Percentiles rank a stretch among this genome's conserved stretches.
phyloP scores from a whole-genome alignment of 345 rosid species.

The Linum tenue region DNA sequence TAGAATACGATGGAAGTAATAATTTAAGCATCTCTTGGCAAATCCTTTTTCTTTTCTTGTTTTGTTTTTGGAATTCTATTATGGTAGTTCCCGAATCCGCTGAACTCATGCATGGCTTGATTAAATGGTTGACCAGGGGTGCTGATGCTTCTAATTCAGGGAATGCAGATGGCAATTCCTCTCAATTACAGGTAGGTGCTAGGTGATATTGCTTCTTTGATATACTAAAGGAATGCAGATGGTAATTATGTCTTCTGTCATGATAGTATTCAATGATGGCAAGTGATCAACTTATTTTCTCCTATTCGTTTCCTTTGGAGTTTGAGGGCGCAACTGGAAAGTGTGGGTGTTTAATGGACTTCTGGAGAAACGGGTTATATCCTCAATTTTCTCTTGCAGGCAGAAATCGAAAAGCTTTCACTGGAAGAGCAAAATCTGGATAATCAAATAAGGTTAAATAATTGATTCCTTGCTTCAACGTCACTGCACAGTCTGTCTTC shows the following conservation, averaged over 20 bases:
- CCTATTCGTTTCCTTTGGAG: neutral
- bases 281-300: neutral
- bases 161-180: conserved; percentile 42
- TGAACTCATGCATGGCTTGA: conserved; percentile 24
- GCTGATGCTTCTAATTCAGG: conserved; percentile 54
- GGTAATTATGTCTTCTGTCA: neutral
- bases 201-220: conserved; percentile 5
- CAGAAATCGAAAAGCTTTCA: conserved; percentile 60
- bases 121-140: conserved; percentile 55
- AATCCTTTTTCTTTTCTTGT: conserved; percentile 10
- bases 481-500: conserved; percentile 15
- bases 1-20: conserved; percentile 92
- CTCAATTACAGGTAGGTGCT: conserved; percentile 56
- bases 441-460: conserved; percentile 64
- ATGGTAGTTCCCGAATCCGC: conserved; percentile 5
- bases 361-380: conserved; percentile 7
- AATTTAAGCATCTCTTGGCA: conserved; percentile 12
- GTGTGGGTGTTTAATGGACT: neutral
- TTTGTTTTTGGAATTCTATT: conserved; percentile 12
- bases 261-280: neutral
- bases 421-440: conserved; percentile 64
- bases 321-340: neutral
- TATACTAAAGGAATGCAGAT: neutral
- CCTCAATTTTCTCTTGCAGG: conserved; percentile 37
- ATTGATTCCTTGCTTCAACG: conserved; percentile 17